Evolutionary conservation across 2,329 filamentous ascomycete species (phyloP), one percentile per base, ranked within the genome.

Genomic region (Aspergillus transmontanensis): DNA sequence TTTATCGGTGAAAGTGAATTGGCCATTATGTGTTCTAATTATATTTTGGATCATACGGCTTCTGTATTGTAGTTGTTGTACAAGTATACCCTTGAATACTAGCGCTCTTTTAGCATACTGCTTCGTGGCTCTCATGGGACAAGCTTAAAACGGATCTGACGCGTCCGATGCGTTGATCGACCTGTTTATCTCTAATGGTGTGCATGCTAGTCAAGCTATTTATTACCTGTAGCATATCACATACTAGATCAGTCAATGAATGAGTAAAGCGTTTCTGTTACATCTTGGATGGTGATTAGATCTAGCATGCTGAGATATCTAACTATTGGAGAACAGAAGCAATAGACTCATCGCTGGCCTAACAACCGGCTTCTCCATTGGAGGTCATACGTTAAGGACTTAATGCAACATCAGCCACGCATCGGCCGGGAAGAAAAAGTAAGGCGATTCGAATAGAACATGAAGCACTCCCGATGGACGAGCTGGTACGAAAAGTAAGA

Each of bases 1-100:
- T 57, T 46, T 48, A 43, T 53, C 54, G 53, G 58, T 55, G 50
- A 60, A 56, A 16, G 39, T 26, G 46, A 30, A 43, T 39, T 19
- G 51, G 51, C 34, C 51, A 55, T 55, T 7, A 39, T 55, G 34
- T 55, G 30, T 51, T 51, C 48, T 55, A 41, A 55, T 55, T 32
- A 36, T 51, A 46, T 51, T 58, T 55, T 39, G 51, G 51, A 39
- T 51, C 51, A 41, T 63, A 62, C 66, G 58, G 54, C 57, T 66
- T 59, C 66, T 69, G 65, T 64, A 67, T 67, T 64, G 59, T 69
- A 68, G 57, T 65, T 71, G 53, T 65, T 71, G 68, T 72, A 66
- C 65, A 64, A 64, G 65, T 73, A 74, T 74, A 74, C 66, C 70
- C 70, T 72, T 48, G 64, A 70, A 73, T 72, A 51, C 68, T 21